A percentile compares a stretch with the other conserved stretches of the same genome.
These are phyloP conservation scores for Escallonia herrerae DNA, from an alignment of 129 eudicot species.

Conservation along the genomic window DNA sequence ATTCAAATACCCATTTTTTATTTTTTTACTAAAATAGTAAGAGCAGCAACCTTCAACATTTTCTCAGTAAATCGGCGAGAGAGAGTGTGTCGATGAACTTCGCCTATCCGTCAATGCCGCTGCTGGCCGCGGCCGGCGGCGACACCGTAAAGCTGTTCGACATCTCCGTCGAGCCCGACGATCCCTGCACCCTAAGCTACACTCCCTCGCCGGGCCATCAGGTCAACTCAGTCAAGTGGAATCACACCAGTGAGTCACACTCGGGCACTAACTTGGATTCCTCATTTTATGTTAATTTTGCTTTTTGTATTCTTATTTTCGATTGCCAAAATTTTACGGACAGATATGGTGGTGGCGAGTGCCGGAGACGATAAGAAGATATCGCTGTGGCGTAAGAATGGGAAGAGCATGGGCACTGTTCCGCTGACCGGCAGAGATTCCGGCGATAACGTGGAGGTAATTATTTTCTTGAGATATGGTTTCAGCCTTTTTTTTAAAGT, in stretches of 20 bases:
- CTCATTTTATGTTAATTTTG: not conserved
- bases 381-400: slow-evolving; percentile 71
- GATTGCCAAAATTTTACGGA: not conserved
- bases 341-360: slow-evolving; percentile 94
- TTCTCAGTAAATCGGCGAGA: no score
- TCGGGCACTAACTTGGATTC: not conserved
- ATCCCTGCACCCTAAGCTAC: slow-evolving; percentile 79
- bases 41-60: no score
- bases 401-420: slow-evolving; percentile 73
- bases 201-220: slow-evolving; percentile 74
- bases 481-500: no score
- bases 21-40: no score
- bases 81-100: slow-evolving; percentile 29
- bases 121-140: slow-evolving; percentile 81
- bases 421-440: slow-evolving; percentile 54
- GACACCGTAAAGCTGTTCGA: slow-evolving; percentile 93
- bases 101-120: slow-evolving; percentile 52
- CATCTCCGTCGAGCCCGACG: slow-evolving; percentile 64
- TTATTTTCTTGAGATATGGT: not conserved
- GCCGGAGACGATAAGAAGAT: slow-evolving; percentile 82
- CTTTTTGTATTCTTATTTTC: not conserved
- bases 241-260: slow-evolving; percentile 64
- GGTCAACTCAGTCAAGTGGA: slow-evolving; percentile 91
- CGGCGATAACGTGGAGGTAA: slow-evolving; percentile 71
- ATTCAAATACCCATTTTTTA: no score